Evolutionary conservation across 1,139 yeast species (phyloP).

Genomic region (Debaryomyces robertsiae): DNA sequence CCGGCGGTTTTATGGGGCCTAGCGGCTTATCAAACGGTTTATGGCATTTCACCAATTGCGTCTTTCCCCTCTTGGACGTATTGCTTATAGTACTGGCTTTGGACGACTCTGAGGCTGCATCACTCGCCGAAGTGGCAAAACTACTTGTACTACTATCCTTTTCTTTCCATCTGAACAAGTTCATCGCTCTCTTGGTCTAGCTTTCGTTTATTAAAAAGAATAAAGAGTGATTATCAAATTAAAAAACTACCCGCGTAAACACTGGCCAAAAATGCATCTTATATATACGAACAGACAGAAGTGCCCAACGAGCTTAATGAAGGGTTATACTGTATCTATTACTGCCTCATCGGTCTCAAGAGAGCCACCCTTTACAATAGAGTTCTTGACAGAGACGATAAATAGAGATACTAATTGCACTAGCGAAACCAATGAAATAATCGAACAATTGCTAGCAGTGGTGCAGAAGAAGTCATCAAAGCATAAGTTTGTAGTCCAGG

Average conservation of each 20-base stretch:
- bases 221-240: neutral
- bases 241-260: conserved; percentile 1
- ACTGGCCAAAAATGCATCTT: conserved; percentile 1
- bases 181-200: conserved; percentile 15
- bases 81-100: conserved; percentile 17
- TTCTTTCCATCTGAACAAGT: conserved; percentile 23
- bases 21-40: conserved; percentile 46
- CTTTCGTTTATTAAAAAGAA: conserved; percentile 1
- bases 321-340: conserved; percentile 3
- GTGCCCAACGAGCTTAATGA: too few relatives aligned
- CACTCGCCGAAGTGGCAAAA: conserved; percentile 14
- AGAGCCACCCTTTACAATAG: conserved; percentile 19
- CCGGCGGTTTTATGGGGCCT: conserved; percentile 36
- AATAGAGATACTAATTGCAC: conserved; percentile 7
- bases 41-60: conserved; percentile 34
- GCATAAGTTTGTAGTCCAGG: conserved; percentile 38
- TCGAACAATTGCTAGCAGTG: conserved; percentile 20
- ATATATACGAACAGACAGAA: too few relatives aligned
- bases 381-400: conserved; percentile 12
- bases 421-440: conserved; percentile 15
- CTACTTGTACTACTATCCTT: conserved; percentile 14
- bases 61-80: conserved; percentile 10
- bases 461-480: conserved; percentile 37
- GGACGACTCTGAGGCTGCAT: conserved; percentile 20
- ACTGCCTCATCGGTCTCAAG: conserved; percentile 14